phyloP scores from a whole-genome alignment of 257 asterid genomes.

The Ballota nigra region DNA sequence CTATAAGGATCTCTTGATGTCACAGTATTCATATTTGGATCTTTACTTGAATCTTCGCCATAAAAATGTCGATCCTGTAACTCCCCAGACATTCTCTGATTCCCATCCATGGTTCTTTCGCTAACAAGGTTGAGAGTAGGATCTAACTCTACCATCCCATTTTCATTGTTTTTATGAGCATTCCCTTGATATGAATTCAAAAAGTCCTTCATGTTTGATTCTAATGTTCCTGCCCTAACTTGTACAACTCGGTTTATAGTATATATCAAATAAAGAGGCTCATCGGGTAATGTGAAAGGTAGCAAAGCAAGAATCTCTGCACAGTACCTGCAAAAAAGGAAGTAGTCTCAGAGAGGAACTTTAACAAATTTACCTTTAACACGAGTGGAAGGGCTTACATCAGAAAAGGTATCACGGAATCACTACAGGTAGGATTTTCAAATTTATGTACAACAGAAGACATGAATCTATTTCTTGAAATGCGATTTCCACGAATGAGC shows the following conservation, averaged over 20 bases:
- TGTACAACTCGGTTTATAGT: conserved; percentile 85
- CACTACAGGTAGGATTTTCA: conserved; percentile 72
- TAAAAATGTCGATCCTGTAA: conserved; percentile 34
- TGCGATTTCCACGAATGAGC: conserved; percentile 91
- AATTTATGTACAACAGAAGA: conserved; percentile 88
- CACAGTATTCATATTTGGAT: conserved; percentile 34
- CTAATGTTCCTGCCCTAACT: conserved; percentile 86
- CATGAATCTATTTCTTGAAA: conserved; percentile 89
- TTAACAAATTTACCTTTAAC: neutral
- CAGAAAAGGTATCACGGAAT: conserved; percentile 62
- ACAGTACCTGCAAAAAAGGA: conserved; percentile 68
- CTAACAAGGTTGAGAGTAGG: conserved; percentile 29
- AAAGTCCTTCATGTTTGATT: conserved; percentile 81
- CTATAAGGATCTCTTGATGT: conserved; percentile 37
- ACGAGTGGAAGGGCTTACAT: conserved; percentile 46
- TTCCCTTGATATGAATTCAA: conserved; percentile 60
- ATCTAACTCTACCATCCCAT: conserved; percentile 41
- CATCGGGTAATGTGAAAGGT: conserved; percentile 86
- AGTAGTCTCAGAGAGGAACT: conserved; percentile 26
- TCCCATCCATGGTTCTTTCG: conserved; percentile 33
- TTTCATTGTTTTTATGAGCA: conserved; percentile 35
- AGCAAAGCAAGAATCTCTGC: conserved; percentile 89
- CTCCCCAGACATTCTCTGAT: conserved; percentile 39
- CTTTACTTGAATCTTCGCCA: conserved; percentile 34
- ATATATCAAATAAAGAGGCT: conserved; percentile 92